A percentile compares a stretch with the other conserved stretches of the same genome.
phyloP scores from a whole-genome alignment of 345 rosid species.

The Linum trigynum region DNA sequence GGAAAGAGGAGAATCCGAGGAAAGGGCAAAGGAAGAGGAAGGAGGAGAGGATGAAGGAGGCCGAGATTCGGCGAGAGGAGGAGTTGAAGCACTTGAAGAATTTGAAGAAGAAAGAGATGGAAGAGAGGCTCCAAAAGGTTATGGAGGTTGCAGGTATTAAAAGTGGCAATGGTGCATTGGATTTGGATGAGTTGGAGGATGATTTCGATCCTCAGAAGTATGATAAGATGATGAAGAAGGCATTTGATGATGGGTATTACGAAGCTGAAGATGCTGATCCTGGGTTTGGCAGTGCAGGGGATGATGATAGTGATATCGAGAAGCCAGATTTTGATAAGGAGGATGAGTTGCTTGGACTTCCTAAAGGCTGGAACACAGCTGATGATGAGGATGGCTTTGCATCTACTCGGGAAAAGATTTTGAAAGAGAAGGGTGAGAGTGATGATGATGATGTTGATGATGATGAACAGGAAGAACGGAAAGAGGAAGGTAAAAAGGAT shows the following conservation, averaged over 20 bases:
- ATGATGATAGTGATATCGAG: conserved; percentile 35
- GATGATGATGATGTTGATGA: conserved; percentile 16
- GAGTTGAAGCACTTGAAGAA: conserved; percentile 85
- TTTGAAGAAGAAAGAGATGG: conserved; percentile 76
- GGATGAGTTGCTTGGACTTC: conserved; percentile 79
- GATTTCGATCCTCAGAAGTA: conserved; percentile 78
- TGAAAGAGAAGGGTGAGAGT: conserved; percentile 32
- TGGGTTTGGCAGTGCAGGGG: conserved; percentile 33
- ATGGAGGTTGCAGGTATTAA: conserved; percentile 61
- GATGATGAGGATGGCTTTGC: conserved; percentile 47
- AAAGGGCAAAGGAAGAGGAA: conserved; percentile 63
- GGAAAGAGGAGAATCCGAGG: conserved; percentile 68
- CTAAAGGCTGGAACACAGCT: conserved; percentile 55
- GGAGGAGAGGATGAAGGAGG: conserved; percentile 56
- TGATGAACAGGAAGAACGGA: conserved; percentile 1
- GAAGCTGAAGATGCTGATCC: conserved; percentile 49
- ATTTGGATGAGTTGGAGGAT: conserved; percentile 41
- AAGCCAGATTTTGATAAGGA: conserved; percentile 81
- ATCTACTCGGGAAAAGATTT: conserved; percentile 49
- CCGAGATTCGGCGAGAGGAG: conserved; percentile 64
- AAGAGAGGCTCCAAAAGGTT: conserved; percentile 61
- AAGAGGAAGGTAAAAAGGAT: conserved; percentile 5
- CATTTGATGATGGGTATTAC: conserved; percentile 57
- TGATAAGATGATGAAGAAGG: conserved; percentile 68
- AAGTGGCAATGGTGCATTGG: conserved; percentile 31